These are phyloP conservation scores for Protostelium mycophagum DNA, from an alignment of 78 protist genomes.

Conservation along the genomic window DNA sequence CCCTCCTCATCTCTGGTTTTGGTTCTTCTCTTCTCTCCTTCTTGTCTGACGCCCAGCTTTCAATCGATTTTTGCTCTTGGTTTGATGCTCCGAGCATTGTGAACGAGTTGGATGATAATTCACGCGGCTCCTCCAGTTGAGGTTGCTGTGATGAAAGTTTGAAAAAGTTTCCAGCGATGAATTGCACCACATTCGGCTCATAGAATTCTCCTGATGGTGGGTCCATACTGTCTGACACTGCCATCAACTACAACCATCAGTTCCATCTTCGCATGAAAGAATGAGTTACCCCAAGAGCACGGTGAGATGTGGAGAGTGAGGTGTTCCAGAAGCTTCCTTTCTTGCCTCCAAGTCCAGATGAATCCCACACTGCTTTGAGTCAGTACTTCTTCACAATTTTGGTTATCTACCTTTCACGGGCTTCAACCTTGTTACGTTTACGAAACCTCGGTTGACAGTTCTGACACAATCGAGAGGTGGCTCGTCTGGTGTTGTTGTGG, in stretches of 20 bases:
- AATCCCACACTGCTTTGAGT: constrained; percentile 1
- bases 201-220: neutral
- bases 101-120: neutral
- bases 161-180: neutral
- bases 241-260: neutral
- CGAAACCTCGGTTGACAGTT: neutral
- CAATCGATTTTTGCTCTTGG: neutral
- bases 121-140: neutral
- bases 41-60: neutral
- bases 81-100: neutral
- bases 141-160: neutral
- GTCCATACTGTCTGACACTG: neutral
- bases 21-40: neutral
- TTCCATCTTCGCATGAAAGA: neutral
- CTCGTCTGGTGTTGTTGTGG: constrained; percentile 1
- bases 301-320: neutral
- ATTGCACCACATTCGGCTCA: neutral
- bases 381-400: no score
- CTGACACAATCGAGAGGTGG: neutral
- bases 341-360: neutral
- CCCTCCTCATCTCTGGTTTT: neutral
- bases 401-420: no score
- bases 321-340: neutral
- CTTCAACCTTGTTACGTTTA: neutral
- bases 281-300: neutral